Evolutionary conservation across 345 rosid species (phyloP), one percentile per base, ranked within the genome.

Genomic region (Gossypium herbaceum): DNA sequence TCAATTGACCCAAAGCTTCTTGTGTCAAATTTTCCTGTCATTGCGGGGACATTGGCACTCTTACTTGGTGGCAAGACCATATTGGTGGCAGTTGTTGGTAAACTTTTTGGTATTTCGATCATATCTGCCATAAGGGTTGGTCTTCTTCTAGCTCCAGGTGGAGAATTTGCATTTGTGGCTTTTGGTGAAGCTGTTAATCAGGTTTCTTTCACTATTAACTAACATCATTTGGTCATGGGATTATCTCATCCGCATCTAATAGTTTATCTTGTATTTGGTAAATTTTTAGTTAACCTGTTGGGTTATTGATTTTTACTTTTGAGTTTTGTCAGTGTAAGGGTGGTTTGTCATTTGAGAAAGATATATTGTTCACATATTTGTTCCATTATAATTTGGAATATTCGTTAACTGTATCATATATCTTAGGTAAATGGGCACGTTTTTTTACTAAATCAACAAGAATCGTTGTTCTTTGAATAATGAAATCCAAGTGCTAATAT

Each of bases 141-240:
- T 74, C 97, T 94, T 80, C 97, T 94, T 85, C 95, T 94, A 61
- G 98, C 98, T 77, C 98, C 98, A 2, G 98, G 98, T 55, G 98
- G 98, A 80, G 98, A 94, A 78, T 94, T 94, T 61, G 98, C 98
- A 69, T 94, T 94, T 81, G 98, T 94, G 82, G 98, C 98, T 76
- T 94, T 94, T 71, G 98, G 98, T 73, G 98, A 94, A 82, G 97
- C 98, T 56, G 98, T 94, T 79, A 94, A 91, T 81, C 98, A 94
- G 98, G 98, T 92, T 74, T 55, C 71, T 61, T 72, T 58, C 60
- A 58, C 51, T 60, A 51, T 59, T 47, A 55, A n/a, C 73, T 74
- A 29, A 63, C 43, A 77, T 48, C 17, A 4, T 62, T 71, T 29
- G 55, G 48, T 52, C 58, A 12, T 47, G n/a, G 8, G 58, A 55